A percentile compares a stretch with the other conserved stretches of the same genome.
phyloP scores from a whole-genome alignment of 441 rosid species.

The Jatropha multifida region DNA sequence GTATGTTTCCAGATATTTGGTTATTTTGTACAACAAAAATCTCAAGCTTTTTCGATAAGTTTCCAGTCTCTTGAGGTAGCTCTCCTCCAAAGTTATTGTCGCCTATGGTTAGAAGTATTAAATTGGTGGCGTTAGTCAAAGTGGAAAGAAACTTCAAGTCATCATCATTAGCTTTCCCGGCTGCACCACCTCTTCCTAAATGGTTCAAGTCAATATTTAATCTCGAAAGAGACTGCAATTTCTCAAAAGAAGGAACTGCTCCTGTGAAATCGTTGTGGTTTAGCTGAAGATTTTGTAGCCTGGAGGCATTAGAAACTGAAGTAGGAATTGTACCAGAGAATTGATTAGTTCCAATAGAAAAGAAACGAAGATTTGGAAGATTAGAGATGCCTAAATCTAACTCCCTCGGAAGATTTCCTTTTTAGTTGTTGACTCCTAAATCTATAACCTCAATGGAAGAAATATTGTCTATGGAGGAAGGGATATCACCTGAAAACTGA shows the following conservation, averaged over 20 bases:
- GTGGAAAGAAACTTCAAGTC: not conserved
- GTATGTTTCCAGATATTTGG: not conserved
- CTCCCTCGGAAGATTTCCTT: not conserved
- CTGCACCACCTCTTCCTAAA: not conserved
- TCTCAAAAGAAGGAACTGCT: not conserved
- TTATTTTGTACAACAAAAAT: not conserved
- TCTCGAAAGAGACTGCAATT: not conserved
- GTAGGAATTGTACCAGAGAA: constrained; percentile 5
- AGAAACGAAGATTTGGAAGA: not conserved
- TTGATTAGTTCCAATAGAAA: not conserved
- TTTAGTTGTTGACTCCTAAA: not conserved
- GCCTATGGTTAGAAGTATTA: not conserved
- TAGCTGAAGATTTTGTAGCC: not conserved
- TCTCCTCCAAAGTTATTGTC: not conserved
- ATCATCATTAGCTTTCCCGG: not conserved
- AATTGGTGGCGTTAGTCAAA: not conserved
- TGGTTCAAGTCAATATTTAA: not conserved
- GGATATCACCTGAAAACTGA: not conserved
- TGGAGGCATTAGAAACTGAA: constrained; percentile 1
- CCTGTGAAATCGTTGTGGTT: not conserved
- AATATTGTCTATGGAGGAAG: not conserved
- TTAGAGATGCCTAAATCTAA: not conserved
- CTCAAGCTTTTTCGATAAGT: not conserved
- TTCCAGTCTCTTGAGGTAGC: not conserved
- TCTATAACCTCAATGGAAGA: not conserved